Percentiles rank a stretch among this genome's conserved stretches.
Conservation (phyloP, 2,329 filamentous ascomycete species). For the Curvularia sp. region DNA sequence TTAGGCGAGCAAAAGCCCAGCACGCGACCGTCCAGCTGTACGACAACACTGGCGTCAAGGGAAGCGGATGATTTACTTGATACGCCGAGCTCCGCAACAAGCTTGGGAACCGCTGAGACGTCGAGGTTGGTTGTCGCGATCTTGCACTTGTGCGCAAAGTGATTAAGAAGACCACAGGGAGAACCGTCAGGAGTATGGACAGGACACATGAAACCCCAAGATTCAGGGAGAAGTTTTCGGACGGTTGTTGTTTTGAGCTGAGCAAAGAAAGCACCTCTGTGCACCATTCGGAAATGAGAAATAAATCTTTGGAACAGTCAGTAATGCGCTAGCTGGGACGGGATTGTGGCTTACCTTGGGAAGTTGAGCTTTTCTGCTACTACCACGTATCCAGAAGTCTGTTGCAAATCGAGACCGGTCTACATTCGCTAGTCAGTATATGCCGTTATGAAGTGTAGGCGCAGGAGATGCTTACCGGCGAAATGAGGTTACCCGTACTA, state of each 20-base stretch:
- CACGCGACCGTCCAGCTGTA: slow-evolving; percentile 89
- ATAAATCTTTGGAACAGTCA: slow-evolving; percentile 81
- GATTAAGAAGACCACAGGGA: slow-evolving; percentile 93
- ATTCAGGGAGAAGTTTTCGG: slow-evolving; percentile 91
- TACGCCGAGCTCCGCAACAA: slow-evolving; percentile 81
- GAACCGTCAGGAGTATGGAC: slow-evolving; percentile 97
- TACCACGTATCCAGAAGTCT: slow-evolving; percentile 92
- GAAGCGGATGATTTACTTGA: slow-evolving; percentile 77
- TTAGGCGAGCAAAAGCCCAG: slow-evolving; percentile 89
- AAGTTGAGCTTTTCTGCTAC: slow-evolving; percentile 66
- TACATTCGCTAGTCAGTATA: not conserved
- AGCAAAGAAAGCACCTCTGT: slow-evolving; percentile 98
- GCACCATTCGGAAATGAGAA: slow-evolving; percentile 98
- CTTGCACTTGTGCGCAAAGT: slow-evolving; percentile 92
- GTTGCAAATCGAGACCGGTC: slow-evolving; percentile 91
- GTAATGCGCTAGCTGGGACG: not conserved
- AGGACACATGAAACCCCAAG: slow-evolving; percentile 93
- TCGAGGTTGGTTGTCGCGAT: slow-evolving; percentile 80
- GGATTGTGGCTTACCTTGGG: not conserved
- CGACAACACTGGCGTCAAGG: slow-evolving; percentile 81
- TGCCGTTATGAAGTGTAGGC: not conserved
- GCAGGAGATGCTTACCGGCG: slow-evolving; percentile 56
- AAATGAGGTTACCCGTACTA: slow-evolving; percentile 91
- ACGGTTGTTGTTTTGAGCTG: slow-evolving; percentile 97
- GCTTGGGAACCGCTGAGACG: slow-evolving; percentile 73